Percentiles rank a stretch among this genome's conserved stretches.
These are phyloP conservation scores for Colletotrichum sp. DNA, from an alignment of 2,329 filamentous ascomycete genomes.

Conservation along the genomic window DNA sequence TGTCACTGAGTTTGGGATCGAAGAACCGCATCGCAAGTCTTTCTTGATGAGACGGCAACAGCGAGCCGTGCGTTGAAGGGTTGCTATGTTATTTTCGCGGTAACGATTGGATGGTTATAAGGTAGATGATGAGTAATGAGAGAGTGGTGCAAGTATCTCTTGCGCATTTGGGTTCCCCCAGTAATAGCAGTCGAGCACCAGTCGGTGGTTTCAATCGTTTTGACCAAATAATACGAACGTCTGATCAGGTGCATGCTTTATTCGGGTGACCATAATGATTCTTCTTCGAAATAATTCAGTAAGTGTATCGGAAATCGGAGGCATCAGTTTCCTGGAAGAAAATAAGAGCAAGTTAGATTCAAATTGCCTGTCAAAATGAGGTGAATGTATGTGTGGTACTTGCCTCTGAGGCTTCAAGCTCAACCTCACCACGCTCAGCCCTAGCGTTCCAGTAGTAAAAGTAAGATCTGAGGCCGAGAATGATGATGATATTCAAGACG, in stretches of 20 bases:
- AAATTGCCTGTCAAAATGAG: background rate
- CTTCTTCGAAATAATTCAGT: background rate
- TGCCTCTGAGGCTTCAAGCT: conserved; percentile 14
- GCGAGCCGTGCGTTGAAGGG: background rate
- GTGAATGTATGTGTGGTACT: background rate
- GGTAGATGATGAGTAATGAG: background rate
- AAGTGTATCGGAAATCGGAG: conserved; percentile 15
- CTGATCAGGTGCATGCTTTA: background rate
- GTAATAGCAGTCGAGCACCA: background rate
- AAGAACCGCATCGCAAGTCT: background rate
- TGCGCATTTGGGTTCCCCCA: background rate
- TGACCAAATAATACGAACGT: background rate
- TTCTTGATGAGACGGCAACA: background rate
- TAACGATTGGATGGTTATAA: background rate
- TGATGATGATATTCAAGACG: background rate
- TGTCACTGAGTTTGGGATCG: background rate
- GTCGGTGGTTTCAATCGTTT: background rate
- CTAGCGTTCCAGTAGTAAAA: conserved; percentile 4
- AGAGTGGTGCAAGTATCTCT: background rate
- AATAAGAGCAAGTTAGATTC: background rate
- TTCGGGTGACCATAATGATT: background rate
- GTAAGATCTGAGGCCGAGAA: background rate
- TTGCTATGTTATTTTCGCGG: background rate
- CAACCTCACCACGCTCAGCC: background rate
- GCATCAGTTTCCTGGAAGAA: background rate